A percentile compares a stretch with the other conserved stretches of the same genome.
Conservation (phyloP, 2,329 filamentous ascomycete species). For the Rhynchosporium agropyri region DNA sequence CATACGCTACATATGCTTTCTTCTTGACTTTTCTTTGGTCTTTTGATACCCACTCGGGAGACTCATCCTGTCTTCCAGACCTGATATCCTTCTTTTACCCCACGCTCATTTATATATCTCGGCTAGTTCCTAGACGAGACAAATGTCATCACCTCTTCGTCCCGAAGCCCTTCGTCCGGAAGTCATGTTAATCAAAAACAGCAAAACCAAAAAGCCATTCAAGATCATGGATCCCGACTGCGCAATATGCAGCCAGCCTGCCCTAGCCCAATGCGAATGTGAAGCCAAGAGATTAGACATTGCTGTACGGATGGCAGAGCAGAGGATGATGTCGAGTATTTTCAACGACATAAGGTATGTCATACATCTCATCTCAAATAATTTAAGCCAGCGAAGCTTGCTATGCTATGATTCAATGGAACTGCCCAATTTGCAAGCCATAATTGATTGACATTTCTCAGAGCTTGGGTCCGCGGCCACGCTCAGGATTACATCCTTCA, state of each 20-base stretch:
- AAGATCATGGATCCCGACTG: constrained; percentile 71
- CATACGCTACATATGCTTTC: background rate
- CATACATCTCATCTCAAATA: too few species aligned
- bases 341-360: constrained; percentile 66
- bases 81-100: constrained; percentile 6
- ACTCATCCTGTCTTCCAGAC: constrained; percentile 14
- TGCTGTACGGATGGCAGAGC: constrained; percentile 65
- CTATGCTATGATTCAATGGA: background rate
- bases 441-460: constrained; percentile 40
- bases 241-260: constrained; percentile 65
- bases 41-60: constrained; percentile 10
- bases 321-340: constrained; percentile 63
- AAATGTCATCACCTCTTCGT: constrained; percentile 32
- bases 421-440: background rate
- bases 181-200: constrained; percentile 40
- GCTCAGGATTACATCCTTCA: constrained; percentile 70
- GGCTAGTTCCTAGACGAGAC: constrained; percentile 9
- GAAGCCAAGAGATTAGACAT: constrained; percentile 66
- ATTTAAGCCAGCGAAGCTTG: background rate
- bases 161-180: constrained; percentile 34
- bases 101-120: constrained; percentile 14
- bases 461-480: constrained; percentile 65
- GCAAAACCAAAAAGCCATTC: constrained; percentile 44
- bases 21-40: constrained; percentile 10
- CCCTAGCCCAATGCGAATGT: constrained; percentile 62